A percentile compares a stretch with the other conserved stretches of the same genome.
phyloP scores from a whole-genome alignment of 1,284 basidiomycete species.

The Ustilago xerochloae region DNA sequence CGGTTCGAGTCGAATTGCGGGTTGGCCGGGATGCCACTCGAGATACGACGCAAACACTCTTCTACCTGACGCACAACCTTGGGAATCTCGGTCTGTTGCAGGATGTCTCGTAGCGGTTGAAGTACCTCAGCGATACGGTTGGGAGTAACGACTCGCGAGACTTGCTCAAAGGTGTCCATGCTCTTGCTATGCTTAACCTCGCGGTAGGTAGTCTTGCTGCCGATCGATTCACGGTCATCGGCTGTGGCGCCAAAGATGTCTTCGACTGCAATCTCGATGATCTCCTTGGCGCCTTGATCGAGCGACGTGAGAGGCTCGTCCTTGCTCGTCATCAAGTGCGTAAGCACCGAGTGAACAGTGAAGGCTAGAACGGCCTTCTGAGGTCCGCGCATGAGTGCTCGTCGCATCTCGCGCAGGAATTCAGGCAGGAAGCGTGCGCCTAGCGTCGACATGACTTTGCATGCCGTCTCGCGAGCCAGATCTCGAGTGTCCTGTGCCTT shows the following conservation, averaged over 20 bases:
- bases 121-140: conserved; percentile 79
- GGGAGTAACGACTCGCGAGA: conserved; percentile 57
- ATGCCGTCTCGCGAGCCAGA: conserved; percentile 83
- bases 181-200: conserved; percentile 67
- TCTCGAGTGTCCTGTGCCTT: conserved; percentile 94
- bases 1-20: conserved; percentile 77
- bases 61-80: conserved; percentile 89
- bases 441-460: conserved; percentile 81
- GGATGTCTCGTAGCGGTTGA: conserved; percentile 82
- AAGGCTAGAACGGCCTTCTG: conserved; percentile 93
- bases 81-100: conserved; percentile 84
- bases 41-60: conserved; percentile 84
- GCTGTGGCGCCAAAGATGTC: conserved; percentile 95
- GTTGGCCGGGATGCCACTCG: conserved; percentile 87
- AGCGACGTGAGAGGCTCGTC: conserved; percentile 72
- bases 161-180: conserved; percentile 66
- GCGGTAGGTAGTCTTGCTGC: conserved; percentile 83
- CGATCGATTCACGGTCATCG: conserved; percentile 87
- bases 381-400: conserved; percentile 86
- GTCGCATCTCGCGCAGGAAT: conserved; percentile 82
- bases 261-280: conserved; percentile 85
- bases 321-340: conserved; percentile 71
- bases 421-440: conserved; percentile 80
- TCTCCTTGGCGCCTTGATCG: conserved; percentile 79
- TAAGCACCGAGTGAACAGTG: conserved; percentile 83